Evolutionary conservation across 2,329 filamentous ascomycete genomes (phyloP).

Genomic region (Lachnellula arida): DNA sequence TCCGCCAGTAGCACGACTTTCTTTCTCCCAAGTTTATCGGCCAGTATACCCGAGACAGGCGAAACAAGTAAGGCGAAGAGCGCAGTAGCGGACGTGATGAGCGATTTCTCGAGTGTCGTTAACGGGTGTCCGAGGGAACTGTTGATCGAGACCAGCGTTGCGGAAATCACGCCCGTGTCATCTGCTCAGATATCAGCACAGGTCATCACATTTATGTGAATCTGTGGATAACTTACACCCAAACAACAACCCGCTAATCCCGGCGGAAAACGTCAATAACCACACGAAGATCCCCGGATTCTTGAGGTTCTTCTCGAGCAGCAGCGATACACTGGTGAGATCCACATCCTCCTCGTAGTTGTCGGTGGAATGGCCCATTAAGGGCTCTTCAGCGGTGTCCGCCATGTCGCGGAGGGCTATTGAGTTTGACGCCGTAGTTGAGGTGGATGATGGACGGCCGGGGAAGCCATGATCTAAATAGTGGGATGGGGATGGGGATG

Average conservation of each 20-base stretch:
- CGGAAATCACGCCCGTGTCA: constrained; percentile 55
- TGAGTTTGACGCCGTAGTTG: constrained; percentile 2
- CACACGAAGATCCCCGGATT: constrained; percentile 49
- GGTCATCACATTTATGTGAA: not conserved
- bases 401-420: constrained; percentile 25
- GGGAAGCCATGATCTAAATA: constrained; percentile 46
- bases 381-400: constrained; percentile 26
- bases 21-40: constrained; percentile 57
- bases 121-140: constrained; percentile 51
- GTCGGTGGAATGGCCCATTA: constrained; percentile 23
- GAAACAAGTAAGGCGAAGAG: constrained; percentile 61
- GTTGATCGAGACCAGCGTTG: constrained; percentile 61
- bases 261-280: constrained; percentile 58
- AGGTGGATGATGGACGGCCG: not conserved
- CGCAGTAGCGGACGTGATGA: constrained; percentile 66
- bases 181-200: constrained; percentile 17
- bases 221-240: constrained; percentile 48
- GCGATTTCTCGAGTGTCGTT: constrained; percentile 61
- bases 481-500: constrained; percentile 43
- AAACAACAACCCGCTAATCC: constrained; percentile 63
- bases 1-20: constrained; percentile 61
- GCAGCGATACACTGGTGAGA: constrained; percentile 20
- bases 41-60: constrained; percentile 59
- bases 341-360: constrained; percentile 16
- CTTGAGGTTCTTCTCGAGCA: constrained; percentile 28